These are phyloP conservation scores for Leccinum subtestaceum DNA, from an alignment of 768 basidiomycete species.

Conservation along the genomic window DNA sequence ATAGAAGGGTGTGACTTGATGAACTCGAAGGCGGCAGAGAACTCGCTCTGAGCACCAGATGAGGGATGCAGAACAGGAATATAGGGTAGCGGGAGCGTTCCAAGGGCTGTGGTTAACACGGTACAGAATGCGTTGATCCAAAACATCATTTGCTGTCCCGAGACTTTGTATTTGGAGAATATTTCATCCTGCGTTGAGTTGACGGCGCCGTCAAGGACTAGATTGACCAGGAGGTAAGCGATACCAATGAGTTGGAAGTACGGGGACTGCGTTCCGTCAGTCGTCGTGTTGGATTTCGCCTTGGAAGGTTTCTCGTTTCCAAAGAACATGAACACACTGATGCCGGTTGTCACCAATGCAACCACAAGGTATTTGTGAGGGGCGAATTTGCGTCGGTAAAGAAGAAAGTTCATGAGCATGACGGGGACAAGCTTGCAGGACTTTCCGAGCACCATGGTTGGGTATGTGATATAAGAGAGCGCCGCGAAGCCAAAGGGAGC, in stretches of 20 bases:
- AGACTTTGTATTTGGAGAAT: slow-evolving; percentile 69
- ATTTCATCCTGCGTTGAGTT: slow-evolving; percentile 98
- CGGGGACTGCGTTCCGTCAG: slow-evolving; percentile 31
- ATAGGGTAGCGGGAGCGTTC: slow-evolving; percentile 71
- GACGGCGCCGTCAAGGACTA: slow-evolving; percentile 87
- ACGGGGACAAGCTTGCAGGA: slow-evolving; percentile 99
- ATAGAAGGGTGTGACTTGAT: slow-evolving; percentile 75
- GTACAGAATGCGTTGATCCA: slow-evolving; percentile 93
- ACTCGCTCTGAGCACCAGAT: slow-evolving; percentile 55
- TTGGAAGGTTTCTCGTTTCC: slow-evolving; percentile 53
- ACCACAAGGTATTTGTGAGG: slow-evolving; percentile 96
- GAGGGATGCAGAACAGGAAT: slow-evolving; percentile 82
- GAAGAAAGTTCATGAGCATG: slow-evolving; percentile 94
- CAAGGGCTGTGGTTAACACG: slow-evolving; percentile 62
- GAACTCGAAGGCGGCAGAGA: slow-evolving; percentile 68
- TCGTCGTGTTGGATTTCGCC: slow-evolving; percentile 33
- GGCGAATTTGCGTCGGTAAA: slow-evolving; percentile 91
- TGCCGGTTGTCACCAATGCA: slow-evolving; percentile 85
- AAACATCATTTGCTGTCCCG: slow-evolving; percentile 99
- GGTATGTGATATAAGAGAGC: slow-evolving; percentile 94
- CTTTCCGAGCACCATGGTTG: slow-evolving; percentile 97
- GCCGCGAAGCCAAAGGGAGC: slow-evolving; percentile 96
- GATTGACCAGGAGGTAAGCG: slow-evolving; percentile 76
- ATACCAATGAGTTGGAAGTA: slow-evolving; percentile 70
- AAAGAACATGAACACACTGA: slow-evolving; percentile 92